Percentiles rank a stretch among this genome's conserved stretches.
phyloP scores from a whole-genome alignment of 1,284 basidiomycete species.

The Boletus mariae region DNA sequence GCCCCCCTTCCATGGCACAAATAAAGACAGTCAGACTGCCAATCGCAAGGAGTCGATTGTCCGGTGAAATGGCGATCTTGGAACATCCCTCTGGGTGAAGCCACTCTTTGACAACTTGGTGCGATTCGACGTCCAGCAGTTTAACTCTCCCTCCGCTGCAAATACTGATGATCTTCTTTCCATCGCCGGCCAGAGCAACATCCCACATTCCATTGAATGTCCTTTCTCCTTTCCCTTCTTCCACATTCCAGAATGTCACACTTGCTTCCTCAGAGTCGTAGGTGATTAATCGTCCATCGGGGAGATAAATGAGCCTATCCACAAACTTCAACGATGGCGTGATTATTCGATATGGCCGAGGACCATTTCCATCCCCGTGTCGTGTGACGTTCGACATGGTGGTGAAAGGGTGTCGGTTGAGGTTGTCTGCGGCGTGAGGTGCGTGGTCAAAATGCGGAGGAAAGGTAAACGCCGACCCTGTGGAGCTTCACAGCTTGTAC shows the following conservation, averaged over 20 bases:
- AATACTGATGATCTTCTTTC: neutral
- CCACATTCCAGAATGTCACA: neutral
- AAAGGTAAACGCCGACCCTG: too few species aligned
- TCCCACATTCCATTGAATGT: neutral
- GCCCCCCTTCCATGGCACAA: neutral
- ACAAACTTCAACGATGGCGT: too few species aligned
- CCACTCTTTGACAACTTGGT: conserved; percentile 2
- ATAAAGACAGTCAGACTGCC: neutral
- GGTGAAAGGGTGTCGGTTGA: too few species aligned
- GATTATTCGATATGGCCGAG: too few species aligned
- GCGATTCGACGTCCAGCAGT: neutral
- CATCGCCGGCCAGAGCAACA: neutral
- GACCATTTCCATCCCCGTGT: too few species aligned
- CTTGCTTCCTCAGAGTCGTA: fast-evolving
- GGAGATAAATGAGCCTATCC: too few species aligned
- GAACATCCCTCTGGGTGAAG: neutral
- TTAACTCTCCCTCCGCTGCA: neutral
- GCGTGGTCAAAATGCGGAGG: too few species aligned
- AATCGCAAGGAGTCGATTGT: conserved; percentile 1
- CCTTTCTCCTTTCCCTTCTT: neutral
- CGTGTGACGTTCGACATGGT: too few species aligned
- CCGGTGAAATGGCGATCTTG: conserved; percentile 5
- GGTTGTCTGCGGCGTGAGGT: too few species aligned
- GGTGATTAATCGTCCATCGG: too few species aligned
- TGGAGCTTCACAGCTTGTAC: too few species aligned